Base-by-base conservation (phyloP, 805 yeast genomes). In the Lachancea sp. region DNA sequence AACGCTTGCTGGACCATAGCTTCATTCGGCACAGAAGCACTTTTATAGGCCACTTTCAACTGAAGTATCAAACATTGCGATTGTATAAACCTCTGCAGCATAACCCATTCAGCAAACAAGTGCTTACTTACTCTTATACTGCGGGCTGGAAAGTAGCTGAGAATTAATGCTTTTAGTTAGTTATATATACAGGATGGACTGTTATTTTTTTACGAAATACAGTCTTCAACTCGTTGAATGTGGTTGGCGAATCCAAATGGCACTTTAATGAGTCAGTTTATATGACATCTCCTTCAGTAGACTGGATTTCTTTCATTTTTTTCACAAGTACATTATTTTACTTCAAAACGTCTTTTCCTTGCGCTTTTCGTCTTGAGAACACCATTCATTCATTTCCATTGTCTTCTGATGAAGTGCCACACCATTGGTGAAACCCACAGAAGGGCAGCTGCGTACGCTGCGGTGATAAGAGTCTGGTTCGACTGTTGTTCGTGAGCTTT, bases 401-500 rank as follows among this genome's bases (percentile, higher is more conserved):
- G 68, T 41, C 52, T 61, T 55, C 56, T 60, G 40, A 62, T 52
- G 44, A 60, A 61, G 35, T 61, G 55, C 63, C 65, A 62, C 27
- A 59, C 56, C 46, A 62, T 49, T 36, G 67, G 67, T 10, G 66
- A 56, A 65, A 63, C 46, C 74, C 74, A 84, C 58, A 84, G 72
- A 18, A 80, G 79, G 49, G 81, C 77, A 40, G 87, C 86, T 49
- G 82, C 67, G 52, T 74, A 63, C 38, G 78, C 80, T 19, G 90
- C 86, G 38, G 73, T 68, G 54, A 68, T 69, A 54, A 84, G 65
- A 40, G 86, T 82, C 50, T 73, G 71, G 57, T 72, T 69, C 43
- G 86, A 79, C 54, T 73, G 75, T 57, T 76, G 73, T 65, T 82
- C 81, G 60, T 81, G 88, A 46, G 74, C 61, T 60, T 75, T 80